Base-by-base conservation (phyloP, 129 eudicot species). In the Erigeron canadensis region DNA sequence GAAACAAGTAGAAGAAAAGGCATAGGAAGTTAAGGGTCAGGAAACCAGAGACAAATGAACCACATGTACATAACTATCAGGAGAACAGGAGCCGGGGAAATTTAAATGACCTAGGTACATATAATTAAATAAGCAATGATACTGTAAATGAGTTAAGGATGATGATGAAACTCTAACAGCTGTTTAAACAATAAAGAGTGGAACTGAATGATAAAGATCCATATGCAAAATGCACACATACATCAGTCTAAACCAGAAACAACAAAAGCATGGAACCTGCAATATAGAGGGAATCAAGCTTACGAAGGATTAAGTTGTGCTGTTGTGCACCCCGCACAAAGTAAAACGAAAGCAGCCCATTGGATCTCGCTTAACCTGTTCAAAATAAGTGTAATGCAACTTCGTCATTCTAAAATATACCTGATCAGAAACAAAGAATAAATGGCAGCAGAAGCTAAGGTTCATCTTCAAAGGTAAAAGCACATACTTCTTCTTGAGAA, bases 281-380 rank as follows among this genome's bases (percentile, higher is more conserved):
- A 67, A 65, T 39, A 69, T n/a, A 54, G 16, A 72, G 50, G 68
- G 12, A 50, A 71, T 69, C 45, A 44, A 53, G 18, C 99, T 86
- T 82, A 95, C 99, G 87, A 86, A 42, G 97, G 84, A 67, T 87
- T 90, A 63, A 95, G 97, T 77, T 95, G 99, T 65, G 99, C 99
- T 7, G 99, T 95, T 62, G 99, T 95, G 84, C 99, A 95, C 48
- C 99, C 99, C 8, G 99, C 99, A 82, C 97, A 87, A 70, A 95
- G 81, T 76, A 95, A 82, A 75, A 90, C 74, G 83, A 95, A 95
- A 80, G 99, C 99, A 69, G 99, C 99, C 99, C 97, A 95, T 80
- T 95, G 99, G 67, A 95, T 84, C 81, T 90, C 91, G 57, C 96
- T 95, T 83, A 94, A 86, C 94, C 99, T 95, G 89, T 18, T 46